phyloP scores from a whole-genome alignment of 2,329 filamentous ascomycete genomes.

The Microdochium paspali region DNA sequence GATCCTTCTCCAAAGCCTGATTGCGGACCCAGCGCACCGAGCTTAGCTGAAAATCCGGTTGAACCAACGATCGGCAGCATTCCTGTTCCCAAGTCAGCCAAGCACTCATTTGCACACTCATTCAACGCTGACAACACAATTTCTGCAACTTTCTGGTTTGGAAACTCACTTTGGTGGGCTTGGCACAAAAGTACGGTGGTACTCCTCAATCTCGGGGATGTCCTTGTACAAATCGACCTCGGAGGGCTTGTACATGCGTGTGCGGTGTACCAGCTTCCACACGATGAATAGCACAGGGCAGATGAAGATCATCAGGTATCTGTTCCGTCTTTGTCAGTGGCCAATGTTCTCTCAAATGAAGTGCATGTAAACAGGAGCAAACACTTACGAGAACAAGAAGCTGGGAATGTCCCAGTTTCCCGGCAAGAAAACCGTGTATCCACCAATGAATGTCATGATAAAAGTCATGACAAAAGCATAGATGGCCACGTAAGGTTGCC shows the following conservation, averaged over 20 bases:
- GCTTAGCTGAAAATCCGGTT: conserved; percentile 1
- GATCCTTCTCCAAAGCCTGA: too few species aligned
- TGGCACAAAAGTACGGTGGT: conserved; percentile 50
- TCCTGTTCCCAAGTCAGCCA: not conserved
- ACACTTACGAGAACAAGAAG: conserved; percentile 60
- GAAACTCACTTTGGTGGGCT: conserved; percentile 38
- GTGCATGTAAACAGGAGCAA: not conserved
- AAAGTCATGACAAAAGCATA: conserved; percentile 53
- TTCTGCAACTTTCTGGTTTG: too few species aligned
- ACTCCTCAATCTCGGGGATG: conserved; percentile 58
- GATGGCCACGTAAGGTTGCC: conserved; percentile 65
- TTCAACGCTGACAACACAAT: too few species aligned
- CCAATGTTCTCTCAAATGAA: not conserved
- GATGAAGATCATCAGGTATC: conserved; percentile 63
- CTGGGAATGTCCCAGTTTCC: conserved; percentile 57
- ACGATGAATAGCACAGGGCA: conserved; percentile 60
- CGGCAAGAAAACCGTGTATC: conserved; percentile 68
- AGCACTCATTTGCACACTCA: too few species aligned
- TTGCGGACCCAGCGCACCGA: too few species aligned
- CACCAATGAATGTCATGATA: conserved; percentile 66
- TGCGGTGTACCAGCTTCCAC: conserved; percentile 64
- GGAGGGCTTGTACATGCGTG: conserved; percentile 42
- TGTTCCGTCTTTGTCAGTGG: conserved; percentile 11
- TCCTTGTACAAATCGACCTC: conserved; percentile 56
- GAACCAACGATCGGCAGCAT: not conserved